Percentiles rank a stretch among this genome's conserved stretches.
Evolutionary conservation across 1,284 basidiomycete genomes (phyloP).

Genomic region (Moesziomyces parantarcticus): DNA sequence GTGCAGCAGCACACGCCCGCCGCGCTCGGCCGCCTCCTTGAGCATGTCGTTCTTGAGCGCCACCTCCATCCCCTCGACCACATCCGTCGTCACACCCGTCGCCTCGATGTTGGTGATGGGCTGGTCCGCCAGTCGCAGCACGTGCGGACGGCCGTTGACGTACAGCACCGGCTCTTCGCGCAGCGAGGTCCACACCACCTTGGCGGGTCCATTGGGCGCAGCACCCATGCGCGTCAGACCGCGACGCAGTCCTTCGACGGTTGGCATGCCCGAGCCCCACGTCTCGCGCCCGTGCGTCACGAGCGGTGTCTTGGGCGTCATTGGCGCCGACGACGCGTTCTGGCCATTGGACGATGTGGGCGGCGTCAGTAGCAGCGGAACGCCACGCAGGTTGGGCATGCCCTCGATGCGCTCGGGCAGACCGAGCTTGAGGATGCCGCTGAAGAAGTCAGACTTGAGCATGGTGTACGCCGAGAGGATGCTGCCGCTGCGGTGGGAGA

Average conservation of each 20-base stretch:
- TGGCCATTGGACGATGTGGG: constrained; percentile 10
- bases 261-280: constrained; percentile 67
- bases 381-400: constrained; percentile 65
- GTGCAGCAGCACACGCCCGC: constrained; percentile 84
- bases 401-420: constrained; percentile 63
- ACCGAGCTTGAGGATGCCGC: constrained; percentile 61
- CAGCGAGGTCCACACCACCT: constrained; percentile 64
- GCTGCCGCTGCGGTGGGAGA: constrained; percentile 83
- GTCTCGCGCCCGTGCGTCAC: constrained; percentile 51
- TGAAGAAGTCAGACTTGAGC: constrained; percentile 96
- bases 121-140: constrained; percentile 85
- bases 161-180: constrained; percentile 66
- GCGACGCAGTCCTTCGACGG: constrained; percentile 63
- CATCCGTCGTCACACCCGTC: constrained; percentile 89
- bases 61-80: constrained; percentile 93
- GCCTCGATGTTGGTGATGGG: constrained; percentile 70
- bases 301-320: constrained; percentile 34
- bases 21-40: constrained; percentile 78
- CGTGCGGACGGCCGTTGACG: constrained; percentile 78
- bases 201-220: constrained; percentile 38
- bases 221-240: constrained; percentile 64
- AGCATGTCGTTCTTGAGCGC: constrained; percentile 90
- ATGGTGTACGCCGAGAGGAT: constrained; percentile 93
- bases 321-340: constrained; percentile 25
- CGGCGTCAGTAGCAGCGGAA: constrained; percentile 51